Evolutionary conservation across 2,329 filamentous ascomycete species (phyloP).

Genomic region (Paradendryphiella salina): DNA sequence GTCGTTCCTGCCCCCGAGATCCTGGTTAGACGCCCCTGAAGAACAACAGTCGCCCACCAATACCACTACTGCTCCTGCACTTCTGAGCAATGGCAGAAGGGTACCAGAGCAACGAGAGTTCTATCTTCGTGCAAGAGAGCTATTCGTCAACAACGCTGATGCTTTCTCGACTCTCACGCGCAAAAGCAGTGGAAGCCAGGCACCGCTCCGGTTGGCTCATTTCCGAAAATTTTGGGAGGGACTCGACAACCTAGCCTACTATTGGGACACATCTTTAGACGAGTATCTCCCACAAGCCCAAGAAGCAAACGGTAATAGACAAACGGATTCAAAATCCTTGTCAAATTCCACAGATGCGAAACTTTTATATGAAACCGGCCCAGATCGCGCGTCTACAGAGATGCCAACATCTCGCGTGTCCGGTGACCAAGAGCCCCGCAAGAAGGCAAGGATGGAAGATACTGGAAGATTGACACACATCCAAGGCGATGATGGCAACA

Average conservation of each 20-base stretch:
- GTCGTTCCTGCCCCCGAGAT: slow-evolving; percentile 47
- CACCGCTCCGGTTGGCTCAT: slow-evolving; percentile 57
- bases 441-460: slow-evolving; percentile 47
- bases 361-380: slow-evolving; percentile 15
- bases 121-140: slow-evolving; percentile 54
- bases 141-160: slow-evolving; percentile 59
- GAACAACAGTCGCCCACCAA: slow-evolving; percentile 33
- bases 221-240: slow-evolving; percentile 64
- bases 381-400: slow-evolving; percentile 14
- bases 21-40: slow-evolving; percentile 38
- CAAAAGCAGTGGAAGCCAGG: slow-evolving; percentile 51
- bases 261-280: slow-evolving; percentile 65
- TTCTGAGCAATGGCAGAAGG: slow-evolving; percentile 55
- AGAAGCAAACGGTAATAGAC: slow-evolving; percentile 11
- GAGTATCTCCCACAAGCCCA: slow-evolving; percentile 52
- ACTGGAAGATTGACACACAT: slow-evolving; percentile 17
- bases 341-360: slow-evolving; percentile 3
- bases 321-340: slow-evolving; percentile 5
- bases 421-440: slow-evolving; percentile 37
- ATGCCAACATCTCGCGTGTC: slow-evolving; percentile 14
- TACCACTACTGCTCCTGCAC: slow-evolving; percentile 29
- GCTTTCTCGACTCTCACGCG: slow-evolving; percentile 61
- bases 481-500: slow-evolving; percentile 15
- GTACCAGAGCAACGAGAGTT: slow-evolving; percentile 56
- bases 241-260: slow-evolving; percentile 62